Base-by-base conservation (phyloP, 306 rosid species). In the Castanospermum australe region DNA sequence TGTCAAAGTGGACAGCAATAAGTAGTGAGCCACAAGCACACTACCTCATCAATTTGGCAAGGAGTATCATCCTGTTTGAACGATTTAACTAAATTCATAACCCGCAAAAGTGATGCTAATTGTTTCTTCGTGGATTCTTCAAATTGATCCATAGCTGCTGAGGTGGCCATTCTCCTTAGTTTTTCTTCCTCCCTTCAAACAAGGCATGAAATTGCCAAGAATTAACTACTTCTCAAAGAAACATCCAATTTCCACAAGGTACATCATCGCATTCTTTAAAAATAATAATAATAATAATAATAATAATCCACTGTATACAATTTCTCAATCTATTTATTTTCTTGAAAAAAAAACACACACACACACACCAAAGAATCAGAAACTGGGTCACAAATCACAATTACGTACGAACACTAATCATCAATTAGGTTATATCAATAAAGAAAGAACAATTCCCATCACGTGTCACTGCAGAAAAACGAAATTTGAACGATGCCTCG, bases 41-140 rank as follows among this genome's bases (percentile, higher is more conserved):
- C 28, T 47, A 87, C 97, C 97, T 94, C 90, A 45, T 87, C 92
- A 24, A 94, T 88, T 89, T 88, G 38, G 81, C 79, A 76, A 20
- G 99, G 97, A 82, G 63, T 39, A 18, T 77, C 79, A 69, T 88
- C 92, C 70, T 80, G 81, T 72, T 84, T 84, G 76, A 73, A 8
- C 10, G 67, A 45, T 69, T 77, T 82, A 32, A 39, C 69, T 25
- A 24, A 9, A 52, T 14, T 28, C 20, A 87, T 11, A 66, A 70
- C 84, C 65, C 90, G 83, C 74, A 47, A 20, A 24, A 91, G 17
- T 0, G 84, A 72, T 4, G 71, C 44, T 3, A 79, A 21, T 79
- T 87, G 86, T 44, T 76, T 80, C 88, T 55, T 83, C 51, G 86
- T 25, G 55, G 89, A 78, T 38, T 85, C 76, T 22, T 86, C 88